Percentiles rank a stretch among this genome's conserved stretches.
phyloP scores from a whole-genome alignment of 2,329 filamentous ascomycete species.

The Colletotrichum liaoningense region DNA sequence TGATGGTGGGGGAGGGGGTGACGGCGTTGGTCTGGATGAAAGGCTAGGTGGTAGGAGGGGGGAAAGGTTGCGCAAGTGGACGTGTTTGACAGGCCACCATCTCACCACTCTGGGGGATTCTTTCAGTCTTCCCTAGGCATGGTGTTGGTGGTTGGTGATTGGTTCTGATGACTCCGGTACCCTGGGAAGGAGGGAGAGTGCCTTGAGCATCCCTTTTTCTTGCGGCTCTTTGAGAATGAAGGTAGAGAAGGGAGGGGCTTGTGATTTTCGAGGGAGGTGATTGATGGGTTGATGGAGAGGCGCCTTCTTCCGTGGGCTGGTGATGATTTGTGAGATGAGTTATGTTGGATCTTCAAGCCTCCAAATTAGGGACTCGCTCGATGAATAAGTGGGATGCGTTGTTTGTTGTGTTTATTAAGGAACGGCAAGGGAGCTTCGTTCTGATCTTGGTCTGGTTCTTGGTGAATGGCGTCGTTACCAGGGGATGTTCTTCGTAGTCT shows the following conservation, averaged over 20 bases:
- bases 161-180: too few relatives aligned
- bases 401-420: too few relatives aligned
- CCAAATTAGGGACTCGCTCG: too few relatives aligned
- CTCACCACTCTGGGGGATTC: background rate
- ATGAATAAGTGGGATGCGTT: too few relatives aligned
- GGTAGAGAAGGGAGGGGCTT: background rate
- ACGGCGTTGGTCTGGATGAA: background rate
- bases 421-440: too few relatives aligned
- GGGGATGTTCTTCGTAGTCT: too few relatives aligned
- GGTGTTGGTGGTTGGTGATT: background rate
- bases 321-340: too few relatives aligned
- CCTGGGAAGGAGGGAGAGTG: background rate
- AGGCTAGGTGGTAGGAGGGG: background rate
- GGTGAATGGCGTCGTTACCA: too few relatives aligned
- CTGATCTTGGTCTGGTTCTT: too few relatives aligned
- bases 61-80: background rate
- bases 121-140: background rate
- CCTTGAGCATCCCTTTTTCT: background rate
- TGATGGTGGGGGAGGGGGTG: background rate
- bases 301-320: too few relatives aligned
- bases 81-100: background rate
- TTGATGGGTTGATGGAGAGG: background rate
- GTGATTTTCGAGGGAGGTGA: background rate
- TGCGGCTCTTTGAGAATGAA: background rate
- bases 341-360: too few relatives aligned